Base-by-base conservation (phyloP, 305 asterid genomes). In the Rubia peregrina region DNA sequence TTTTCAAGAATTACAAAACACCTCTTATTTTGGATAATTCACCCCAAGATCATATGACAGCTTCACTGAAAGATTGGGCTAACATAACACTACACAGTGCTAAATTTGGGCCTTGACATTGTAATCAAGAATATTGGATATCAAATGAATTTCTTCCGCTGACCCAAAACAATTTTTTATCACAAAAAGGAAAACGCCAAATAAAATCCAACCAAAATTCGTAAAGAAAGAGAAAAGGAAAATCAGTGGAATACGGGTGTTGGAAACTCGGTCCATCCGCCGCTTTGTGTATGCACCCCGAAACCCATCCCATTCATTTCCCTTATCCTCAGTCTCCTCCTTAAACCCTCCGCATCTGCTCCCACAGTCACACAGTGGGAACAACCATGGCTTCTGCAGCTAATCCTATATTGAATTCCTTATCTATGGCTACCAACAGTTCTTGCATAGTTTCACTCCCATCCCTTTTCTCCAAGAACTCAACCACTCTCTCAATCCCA, bases 371-470 rank as follows among this genome's bases (percentile, higher is more conserved):
- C 38, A 24, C 75, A 16, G 55, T 65, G 43, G 69, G 38, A 62
- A 46, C 63, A 41, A 53, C 59, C 9, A 78, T 84, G 89, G 74
- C 78, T 78, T 74, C 43, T 60, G 73, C 72, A 21, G 65, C 73
- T 55, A 76, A 80, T 41, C 70, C 82, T 38, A 6, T 80, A 70
- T 26, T 70, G 61, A 79, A 81, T 73, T 49, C 84, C 53, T 51
- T 78, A 75, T 67, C 85, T 38, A 73, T 84, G 86, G 77, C 85
- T 21, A 57, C 83, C 19, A 81, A 62, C 26, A 60, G 76, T 64
- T 61, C 73, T 64, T 82, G 82, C 75, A 74, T 75, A 44, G 80
- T 79, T 72, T 78, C 85, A 21, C 65, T 80, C 3, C 75, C 85
- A n/a, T 61, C 81, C 16, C 71, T 77, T 22, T 73, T 71, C 73